Evolutionary conservation across 331 rosid genomes (phyloP).

Genomic region (Ulmus americana): DNA sequence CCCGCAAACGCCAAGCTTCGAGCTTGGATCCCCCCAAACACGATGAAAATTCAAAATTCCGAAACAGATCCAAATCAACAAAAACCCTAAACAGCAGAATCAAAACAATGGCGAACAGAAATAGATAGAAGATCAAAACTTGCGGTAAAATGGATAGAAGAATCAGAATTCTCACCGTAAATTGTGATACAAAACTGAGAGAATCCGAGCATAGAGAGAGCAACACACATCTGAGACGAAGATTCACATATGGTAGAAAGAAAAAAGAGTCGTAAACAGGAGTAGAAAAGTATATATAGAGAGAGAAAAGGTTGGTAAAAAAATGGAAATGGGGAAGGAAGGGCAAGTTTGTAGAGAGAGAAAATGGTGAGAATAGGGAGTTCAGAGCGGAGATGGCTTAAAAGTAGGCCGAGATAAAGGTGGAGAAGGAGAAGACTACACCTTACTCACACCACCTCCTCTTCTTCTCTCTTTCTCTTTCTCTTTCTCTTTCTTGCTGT

Average conservation of each 20-base stretch:
- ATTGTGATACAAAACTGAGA: slow-evolving; percentile 24
- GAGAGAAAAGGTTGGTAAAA: neutral
- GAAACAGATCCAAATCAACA: slow-evolving; percentile 11
- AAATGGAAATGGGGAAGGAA: neutral
- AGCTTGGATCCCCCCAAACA: neutral
- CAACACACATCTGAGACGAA: slow-evolving; percentile 28
- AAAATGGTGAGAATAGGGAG: slow-evolving; percentile 9
- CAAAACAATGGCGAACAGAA: slow-evolving; percentile 1
- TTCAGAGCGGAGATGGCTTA: slow-evolving; percentile 27
- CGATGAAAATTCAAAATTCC: neutral
- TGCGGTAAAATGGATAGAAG: neutral
- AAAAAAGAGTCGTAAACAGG: neutral
- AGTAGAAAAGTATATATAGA: slow-evolving; percentile 8
- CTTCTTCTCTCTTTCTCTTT: slow-evolving; percentile 2
- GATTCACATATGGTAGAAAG: slow-evolving; percentile 19
- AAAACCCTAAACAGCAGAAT: slow-evolving; percentile 27
- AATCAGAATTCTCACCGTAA: slow-evolving; percentile 31
- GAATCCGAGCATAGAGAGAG: slow-evolving; percentile 30
- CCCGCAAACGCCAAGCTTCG: neutral
- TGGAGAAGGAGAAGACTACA: slow-evolving; percentile 25
- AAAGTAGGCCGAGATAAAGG: slow-evolving; percentile 41
- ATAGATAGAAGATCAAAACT: neutral
- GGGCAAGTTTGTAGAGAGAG: neutral
- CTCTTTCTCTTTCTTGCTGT: neutral
- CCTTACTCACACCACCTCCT: slow-evolving; percentile 4